phyloP scores from a whole-genome alignment of 371 early-diverging fungal genomes.

The Basidiobolus meristosporus region DNA sequence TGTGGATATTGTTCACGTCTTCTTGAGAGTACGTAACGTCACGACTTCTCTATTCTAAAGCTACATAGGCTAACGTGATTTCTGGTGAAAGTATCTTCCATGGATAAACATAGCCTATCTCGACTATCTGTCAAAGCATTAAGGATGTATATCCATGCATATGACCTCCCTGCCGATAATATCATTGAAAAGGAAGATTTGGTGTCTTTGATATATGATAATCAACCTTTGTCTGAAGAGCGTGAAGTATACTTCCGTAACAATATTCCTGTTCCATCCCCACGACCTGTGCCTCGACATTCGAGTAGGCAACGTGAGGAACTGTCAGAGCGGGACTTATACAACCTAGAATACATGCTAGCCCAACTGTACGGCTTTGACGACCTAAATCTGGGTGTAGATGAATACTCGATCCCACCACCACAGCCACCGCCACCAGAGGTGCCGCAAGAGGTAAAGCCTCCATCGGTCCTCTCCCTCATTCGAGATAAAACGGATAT shows the following conservation, averaged over 20 bases:
- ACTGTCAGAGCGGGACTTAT: background rate
- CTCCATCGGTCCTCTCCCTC: slow-evolving; percentile 8
- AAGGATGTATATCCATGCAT: slow-evolving; percentile 16
- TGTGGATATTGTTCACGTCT: slow-evolving; percentile 1
- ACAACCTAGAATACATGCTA: background rate
- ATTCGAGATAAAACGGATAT: slow-evolving; percentile 17
- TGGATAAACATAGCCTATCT: background rate
- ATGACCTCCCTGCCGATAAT: slow-evolving; percentile 12
- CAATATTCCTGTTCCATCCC: slow-evolving; percentile 1
- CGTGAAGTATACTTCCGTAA: slow-evolving; percentile 16
- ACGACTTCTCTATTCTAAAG: too few relatives aligned
- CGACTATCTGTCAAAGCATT: slow-evolving; percentile 10
- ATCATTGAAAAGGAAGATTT: slow-evolving; percentile 22
- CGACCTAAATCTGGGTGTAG: background rate
- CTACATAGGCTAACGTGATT: slow-evolving; percentile 8
- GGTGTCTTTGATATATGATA: slow-evolving; percentile 15
- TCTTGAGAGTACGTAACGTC: background rate
- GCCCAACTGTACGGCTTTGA: slow-evolving; percentile 1
- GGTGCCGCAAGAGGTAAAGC: too few relatives aligned
- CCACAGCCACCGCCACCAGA: background rate
- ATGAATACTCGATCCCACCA: background rate
- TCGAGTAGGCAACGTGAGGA: background rate
- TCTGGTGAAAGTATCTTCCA: too few relatives aligned
- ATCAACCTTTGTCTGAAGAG: slow-evolving; percentile 18
- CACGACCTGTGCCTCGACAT: background rate